A percentile compares a stretch with the other conserved stretches of the same genome.
These are phyloP conservation scores for Cucurbitaria berberidis DNA, from an alignment of 2,329 filamentous ascomycete species.

Conservation along the genomic window DNA sequence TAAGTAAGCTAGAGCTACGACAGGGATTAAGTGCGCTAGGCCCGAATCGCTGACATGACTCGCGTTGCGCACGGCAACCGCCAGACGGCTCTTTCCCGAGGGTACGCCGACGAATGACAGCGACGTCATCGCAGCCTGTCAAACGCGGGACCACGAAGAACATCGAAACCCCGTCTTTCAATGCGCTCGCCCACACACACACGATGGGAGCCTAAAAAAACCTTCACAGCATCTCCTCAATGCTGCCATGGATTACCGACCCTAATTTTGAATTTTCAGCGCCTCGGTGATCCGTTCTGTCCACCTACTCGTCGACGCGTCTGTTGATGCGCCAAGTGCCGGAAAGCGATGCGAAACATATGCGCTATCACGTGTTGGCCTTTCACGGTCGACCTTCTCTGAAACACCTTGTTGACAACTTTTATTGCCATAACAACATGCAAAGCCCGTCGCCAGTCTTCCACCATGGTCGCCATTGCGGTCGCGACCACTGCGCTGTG, in stretches of 20 bases:
- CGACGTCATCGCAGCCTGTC: constrained; percentile 18
- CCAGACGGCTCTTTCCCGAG: constrained; percentile 4
- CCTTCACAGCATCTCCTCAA: not conserved
- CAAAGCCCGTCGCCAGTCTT: constrained; percentile 9
- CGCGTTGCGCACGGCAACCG: not conserved
- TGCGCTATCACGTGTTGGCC: constrained; percentile 22
- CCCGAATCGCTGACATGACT: constrained; percentile 4
- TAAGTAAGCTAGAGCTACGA: constrained; percentile 6
- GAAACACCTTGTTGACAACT: constrained; percentile 20
- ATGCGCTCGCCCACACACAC: constrained; percentile 21
- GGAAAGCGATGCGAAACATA: constrained; percentile 3
- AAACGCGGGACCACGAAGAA: constrained; percentile 23
- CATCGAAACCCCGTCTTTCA: constrained; percentile 18
- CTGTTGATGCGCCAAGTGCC: constrained; percentile 2
- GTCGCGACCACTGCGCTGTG: constrained; percentile 23
- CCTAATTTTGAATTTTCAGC: not conserved
- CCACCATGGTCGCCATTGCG: constrained; percentile 21
- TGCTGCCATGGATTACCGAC: not conserved
- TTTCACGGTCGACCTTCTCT: constrained; percentile 9
- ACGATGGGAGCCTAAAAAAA: constrained; percentile 2
- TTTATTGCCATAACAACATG: constrained; percentile 24
- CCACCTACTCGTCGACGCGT: constrained; percentile 12
- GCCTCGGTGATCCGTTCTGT: not conserved
- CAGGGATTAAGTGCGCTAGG: constrained; percentile 10
- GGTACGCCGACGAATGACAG: not conserved